Base-by-base conservation (phyloP, 2,329 filamentous ascomycete species). In the Gaeumannomyces sp. region DNA sequence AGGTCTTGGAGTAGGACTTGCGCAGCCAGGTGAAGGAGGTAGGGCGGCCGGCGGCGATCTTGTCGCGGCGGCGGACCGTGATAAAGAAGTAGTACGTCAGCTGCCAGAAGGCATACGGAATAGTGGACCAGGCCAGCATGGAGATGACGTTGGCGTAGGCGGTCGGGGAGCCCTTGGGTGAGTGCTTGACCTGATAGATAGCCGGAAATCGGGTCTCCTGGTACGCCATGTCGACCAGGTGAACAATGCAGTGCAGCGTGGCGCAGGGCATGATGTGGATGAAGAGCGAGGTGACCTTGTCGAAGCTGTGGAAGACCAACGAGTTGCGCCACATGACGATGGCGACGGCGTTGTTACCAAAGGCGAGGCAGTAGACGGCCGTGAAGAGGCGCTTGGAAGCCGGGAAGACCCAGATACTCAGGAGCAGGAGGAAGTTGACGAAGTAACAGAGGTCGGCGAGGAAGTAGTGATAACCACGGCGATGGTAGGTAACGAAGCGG, bases 261-360 rank as follows among this genome's bases (percentile, higher is more conserved):
- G 91, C 94, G 69, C 93, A 97, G 1, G 95, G 95, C 94, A 99
- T 99, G 72, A 99, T 96, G 76, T 99, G 95, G 70, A 99, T 97
- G 79, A 99, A 99, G n/a, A 99, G 83, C 74, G 92, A 95, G 16
- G 93, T 96, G 67, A 98, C 93, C 78, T 99, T 99, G 82, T 99
- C 95, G 77, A 99, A 88, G 73, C 92, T 96, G 81, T 99, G 95
- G 76, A 99, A 99, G 60, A 99, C 95, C 73, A 99, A 85, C 38
- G 93, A 97, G 76, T 99, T 99, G 68, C 95, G 88, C 95, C 95
- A 99, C 93, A 99, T 95, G 74, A 95, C 93, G 75, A 99, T 98
- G 16, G 95, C 95, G 60, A 97, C 88, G 27, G 95, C 95, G 74
- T 99, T 99, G 78, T 99, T 99, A 68, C 95, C 95, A 73, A 92